Base-by-base conservation (phyloP, 805 yeast species). In the Starmerella asiatica region DNA sequence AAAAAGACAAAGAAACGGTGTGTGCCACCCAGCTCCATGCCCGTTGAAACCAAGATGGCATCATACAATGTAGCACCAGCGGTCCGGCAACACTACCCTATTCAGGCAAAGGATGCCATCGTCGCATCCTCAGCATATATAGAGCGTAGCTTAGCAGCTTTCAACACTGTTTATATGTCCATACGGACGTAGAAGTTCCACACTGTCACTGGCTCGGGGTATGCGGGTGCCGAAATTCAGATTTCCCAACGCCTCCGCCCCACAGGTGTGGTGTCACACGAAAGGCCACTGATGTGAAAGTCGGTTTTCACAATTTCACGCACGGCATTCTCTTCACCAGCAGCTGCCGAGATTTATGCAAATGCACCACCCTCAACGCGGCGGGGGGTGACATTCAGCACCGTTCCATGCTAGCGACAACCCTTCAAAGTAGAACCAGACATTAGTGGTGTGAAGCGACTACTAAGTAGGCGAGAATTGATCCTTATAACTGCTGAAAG, bases 181-280 rank as follows among this genome's bases (percentile, higher is more conserved):
- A 53, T 88, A 91, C 48, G 95, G 67, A 61, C 97, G 71, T 56
- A 91, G 76, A 38, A 84, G 60, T 2, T 80, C 69, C 51, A 86
- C 88, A 38, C 86, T 57, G 39, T 77, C 79, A 57, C 86, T 96
- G 47, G 69, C 71, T 45, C 95, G 63, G 50, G 82, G 71, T 56
- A 91, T 64, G 56, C 91, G n/a, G n/a, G n/a, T 98, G 61, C 88
- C 97, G 44, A 91, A 79, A 95, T 96, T 88, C 0, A 98, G 98
- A 1, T 71, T 66, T 45, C 99, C 99, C 50, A 79, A 77, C 1
- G 91, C 96, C 1, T 80, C 76, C 68, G 77, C 38, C 70, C 78
- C 43, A 64, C 38, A 35, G 18, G 50, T 19, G 8, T 29, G 45
- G 26, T 38, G 46, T 8, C 20, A n/a, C 21, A 31, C 11, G n/a